A percentile compares a stretch with the other conserved stretches of the same genome.
phyloP scores from a whole-genome alignment of 805 yeast genomes.

The Cyberlindnera euphorbiiphila region DNA sequence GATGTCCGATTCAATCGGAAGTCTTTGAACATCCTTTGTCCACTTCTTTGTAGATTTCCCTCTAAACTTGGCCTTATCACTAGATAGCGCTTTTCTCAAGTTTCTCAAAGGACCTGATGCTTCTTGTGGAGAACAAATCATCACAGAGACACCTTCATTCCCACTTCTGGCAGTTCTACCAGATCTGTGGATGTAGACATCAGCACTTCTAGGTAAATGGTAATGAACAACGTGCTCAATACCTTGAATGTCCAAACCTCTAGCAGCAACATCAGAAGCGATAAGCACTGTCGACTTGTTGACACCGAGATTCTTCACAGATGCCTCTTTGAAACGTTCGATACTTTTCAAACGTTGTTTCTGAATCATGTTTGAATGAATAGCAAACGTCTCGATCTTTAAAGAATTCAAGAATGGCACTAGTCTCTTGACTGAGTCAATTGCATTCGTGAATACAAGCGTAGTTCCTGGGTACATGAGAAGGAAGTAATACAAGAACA shows the following conservation, averaged over 20 bases:
- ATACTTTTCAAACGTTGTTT: constrained; percentile 84
- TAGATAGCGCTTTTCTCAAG: constrained; percentile 55
- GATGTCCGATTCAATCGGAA: constrained; percentile 76
- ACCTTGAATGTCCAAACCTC: constrained; percentile 90
- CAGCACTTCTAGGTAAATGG: constrained; percentile 92
- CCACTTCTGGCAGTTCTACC: constrained; percentile 99
- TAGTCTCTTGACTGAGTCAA: constrained; percentile 86
- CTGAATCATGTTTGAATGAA: constrained; percentile 94
- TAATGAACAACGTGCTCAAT: constrained; percentile 95
- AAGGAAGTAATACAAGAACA: constrained; percentile 83
- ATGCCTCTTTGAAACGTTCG: constrained; percentile 68
- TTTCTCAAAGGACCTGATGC: constrained; percentile 83
- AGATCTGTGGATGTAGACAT: constrained; percentile 89
- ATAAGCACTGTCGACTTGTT: constrained; percentile 64
- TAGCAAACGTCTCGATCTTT: constrained; percentile 62
- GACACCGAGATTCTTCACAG: constrained; percentile 34
- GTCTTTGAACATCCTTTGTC: constrained; percentile 56
- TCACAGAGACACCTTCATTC: constrained; percentile 86
- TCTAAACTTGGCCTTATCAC: constrained; percentile 27
- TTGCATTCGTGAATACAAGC: constrained; percentile 89
- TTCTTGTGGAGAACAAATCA: constrained; percentile 91
- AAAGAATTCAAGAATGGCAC: constrained; percentile 71
- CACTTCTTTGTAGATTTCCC: constrained; percentile 38
- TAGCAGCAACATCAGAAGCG: constrained; percentile 97
- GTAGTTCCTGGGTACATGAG: constrained; percentile 86